phyloP scores from a whole-genome alignment of 306 rosid species.

The Trifolium fragiferum region DNA sequence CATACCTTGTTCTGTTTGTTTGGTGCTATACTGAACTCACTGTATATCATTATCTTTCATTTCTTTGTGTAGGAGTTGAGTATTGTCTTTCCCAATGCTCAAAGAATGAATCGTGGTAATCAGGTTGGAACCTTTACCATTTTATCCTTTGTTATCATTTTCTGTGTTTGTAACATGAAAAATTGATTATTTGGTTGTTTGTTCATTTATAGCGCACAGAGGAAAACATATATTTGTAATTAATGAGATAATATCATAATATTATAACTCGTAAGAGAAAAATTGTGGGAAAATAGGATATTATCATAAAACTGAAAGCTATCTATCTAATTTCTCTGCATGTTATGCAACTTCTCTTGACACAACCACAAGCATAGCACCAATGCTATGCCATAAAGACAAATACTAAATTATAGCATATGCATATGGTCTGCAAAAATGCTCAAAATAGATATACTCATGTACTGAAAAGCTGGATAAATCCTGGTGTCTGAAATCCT shows the following conservation, averaged over 20 bases:
- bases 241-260: not conserved
- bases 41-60: constrained; percentile 22
- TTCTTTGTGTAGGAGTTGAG: constrained; percentile 72
- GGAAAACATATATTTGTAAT: not conserved
- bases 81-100: constrained; percentile 85
- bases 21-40: not conserved
- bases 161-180: constrained; percentile 3
- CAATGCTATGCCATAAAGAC: not conserved
- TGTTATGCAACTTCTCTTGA: not conserved
- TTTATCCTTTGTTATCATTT: constrained; percentile 6
- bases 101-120: constrained; percentile 92
- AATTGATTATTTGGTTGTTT: constrained; percentile 15
- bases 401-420: constrained; percentile 12
- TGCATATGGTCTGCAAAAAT: not conserved
- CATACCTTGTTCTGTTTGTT: not conserved
- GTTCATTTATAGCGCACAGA: not conserved
- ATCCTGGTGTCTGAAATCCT: not conserved
- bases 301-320: constrained; percentile 9
- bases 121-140: constrained; percentile 64
- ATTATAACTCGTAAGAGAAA: not conserved
- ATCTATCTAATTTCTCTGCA: not conserved
- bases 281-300: not conserved
- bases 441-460: not conserved
- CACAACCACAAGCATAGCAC: not conserved
- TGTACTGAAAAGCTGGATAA: not conserved